Percentiles rank a stretch among this genome's conserved stretches.
Conservation (phyloP, 2,329 filamentous ascomycete species). For the Aspergillus nomiae region DNA sequence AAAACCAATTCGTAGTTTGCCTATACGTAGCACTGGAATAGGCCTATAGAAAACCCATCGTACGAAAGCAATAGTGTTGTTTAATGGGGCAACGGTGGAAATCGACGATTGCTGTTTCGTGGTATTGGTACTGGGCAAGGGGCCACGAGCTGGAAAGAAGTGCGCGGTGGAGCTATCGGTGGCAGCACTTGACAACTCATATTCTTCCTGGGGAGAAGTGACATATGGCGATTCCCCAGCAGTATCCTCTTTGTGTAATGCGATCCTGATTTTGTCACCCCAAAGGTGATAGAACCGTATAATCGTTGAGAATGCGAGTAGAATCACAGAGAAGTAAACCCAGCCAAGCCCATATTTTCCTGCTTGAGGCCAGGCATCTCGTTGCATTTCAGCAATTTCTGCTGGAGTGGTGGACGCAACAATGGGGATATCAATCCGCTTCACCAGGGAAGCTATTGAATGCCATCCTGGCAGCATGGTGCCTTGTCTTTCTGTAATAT, state of each 20-base stretch:
- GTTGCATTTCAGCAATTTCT: constrained; percentile 57
- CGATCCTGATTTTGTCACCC: constrained; percentile 90
- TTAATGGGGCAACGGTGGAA: constrained; percentile 72
- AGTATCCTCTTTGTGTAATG: constrained; percentile 81
- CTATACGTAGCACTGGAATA: constrained; percentile 71
- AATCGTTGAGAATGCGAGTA: constrained; percentile 67
- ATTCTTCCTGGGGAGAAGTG: constrained; percentile 59
- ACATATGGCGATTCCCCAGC: constrained; percentile 60
- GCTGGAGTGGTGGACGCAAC: constrained; percentile 58
- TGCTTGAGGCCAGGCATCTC: constrained; percentile 77
- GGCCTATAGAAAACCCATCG: constrained; percentile 89
- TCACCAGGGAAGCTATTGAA: constrained; percentile 35
- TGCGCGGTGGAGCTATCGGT: constrained; percentile 66
- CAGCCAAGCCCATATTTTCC: constrained; percentile 86
- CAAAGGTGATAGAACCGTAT: constrained; percentile 84
- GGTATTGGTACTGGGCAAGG: constrained; percentile 58
- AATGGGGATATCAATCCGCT: constrained; percentile 59
- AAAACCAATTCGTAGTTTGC: constrained; percentile 72
- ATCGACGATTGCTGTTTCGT: constrained; percentile 65
- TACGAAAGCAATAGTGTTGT: constrained; percentile 79
- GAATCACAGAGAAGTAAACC: constrained; percentile 80
- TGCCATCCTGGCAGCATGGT: constrained; percentile 21
- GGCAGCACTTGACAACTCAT: constrained; percentile 61
- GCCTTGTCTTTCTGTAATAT: not conserved
- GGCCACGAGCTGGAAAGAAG: constrained; percentile 71